Evolutionary conservation across 2,329 filamentous ascomycete species (phyloP).

Genomic region (Cytospora schulzeri): DNA sequence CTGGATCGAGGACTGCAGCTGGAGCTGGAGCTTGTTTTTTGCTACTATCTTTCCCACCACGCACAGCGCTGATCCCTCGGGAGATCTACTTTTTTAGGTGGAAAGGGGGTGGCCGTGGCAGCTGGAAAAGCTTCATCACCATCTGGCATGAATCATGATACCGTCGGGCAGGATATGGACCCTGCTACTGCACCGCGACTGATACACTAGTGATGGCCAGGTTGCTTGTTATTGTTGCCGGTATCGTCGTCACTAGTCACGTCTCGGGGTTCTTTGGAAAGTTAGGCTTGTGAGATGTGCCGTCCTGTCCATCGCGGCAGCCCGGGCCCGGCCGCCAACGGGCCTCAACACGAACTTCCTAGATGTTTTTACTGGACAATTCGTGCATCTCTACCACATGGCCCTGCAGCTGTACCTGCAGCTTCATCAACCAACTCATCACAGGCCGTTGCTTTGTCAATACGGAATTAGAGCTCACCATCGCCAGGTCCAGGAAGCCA

Average conservation of each 20-base stretch:
- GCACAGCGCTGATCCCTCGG: constrained; percentile 19
- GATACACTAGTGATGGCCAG: neutral
- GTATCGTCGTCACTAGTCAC: neutral
- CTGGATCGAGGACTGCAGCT: neutral
- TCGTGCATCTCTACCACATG: too few relatives aligned
- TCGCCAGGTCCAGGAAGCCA: neutral
- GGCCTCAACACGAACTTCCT: neutral
- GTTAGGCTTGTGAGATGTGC: neutral
- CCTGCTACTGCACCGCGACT: neutral
- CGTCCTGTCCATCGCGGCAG: too few relatives aligned
- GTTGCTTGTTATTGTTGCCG: neutral
- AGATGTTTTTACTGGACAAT: too few relatives aligned
- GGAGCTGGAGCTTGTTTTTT: neutral
- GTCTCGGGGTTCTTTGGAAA: neutral
- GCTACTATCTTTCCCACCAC: neutral
- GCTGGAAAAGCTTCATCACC: neutral
- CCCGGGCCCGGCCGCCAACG: neutral
- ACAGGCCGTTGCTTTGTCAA: neutral
- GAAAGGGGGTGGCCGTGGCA: constrained; percentile 19
- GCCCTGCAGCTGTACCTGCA: neutral
- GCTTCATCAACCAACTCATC: neutral
- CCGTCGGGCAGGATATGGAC: neutral
- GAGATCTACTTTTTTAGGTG: constrained; percentile 17
- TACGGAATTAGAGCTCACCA: neutral
- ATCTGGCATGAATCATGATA: constrained; percentile 1